A percentile compares a stretch with the other conserved stretches of the same genome.
These are phyloP conservation scores for Neoconidiobolus thromboides DNA, from an alignment of 371 early-diverging fungal genomes.

Conservation along the genomic window DNA sequence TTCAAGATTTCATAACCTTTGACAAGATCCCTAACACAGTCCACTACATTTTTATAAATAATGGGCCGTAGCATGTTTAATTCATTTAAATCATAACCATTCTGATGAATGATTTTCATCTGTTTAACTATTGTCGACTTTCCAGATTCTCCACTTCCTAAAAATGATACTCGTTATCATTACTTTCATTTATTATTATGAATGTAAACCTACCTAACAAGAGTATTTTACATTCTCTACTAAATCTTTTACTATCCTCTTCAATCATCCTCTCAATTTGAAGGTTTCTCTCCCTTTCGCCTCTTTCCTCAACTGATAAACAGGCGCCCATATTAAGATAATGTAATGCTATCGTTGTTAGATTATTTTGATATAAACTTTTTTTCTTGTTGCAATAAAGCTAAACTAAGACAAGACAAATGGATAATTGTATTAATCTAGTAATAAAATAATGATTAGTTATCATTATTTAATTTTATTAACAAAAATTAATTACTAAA, in stretches of 20 bases:
- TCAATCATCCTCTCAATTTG: constrained; percentile 39
- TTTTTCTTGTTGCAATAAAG: too few species aligned
- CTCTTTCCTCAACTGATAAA: constrained; percentile 41
- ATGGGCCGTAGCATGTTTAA: constrained; percentile 46
- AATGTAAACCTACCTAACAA: constrained; percentile 28
- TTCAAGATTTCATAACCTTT: constrained; percentile 33
- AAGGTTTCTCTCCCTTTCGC: constrained; percentile 26
- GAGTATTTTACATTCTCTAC: constrained; percentile 51
- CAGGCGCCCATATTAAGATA: constrained; percentile 31
- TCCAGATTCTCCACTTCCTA: constrained; percentile 79
- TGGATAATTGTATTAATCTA: too few species aligned
- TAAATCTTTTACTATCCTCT: constrained; percentile 26
- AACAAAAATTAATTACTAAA: too few species aligned
- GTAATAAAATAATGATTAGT: too few species aligned
- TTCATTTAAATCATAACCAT: constrained; percentile 66
- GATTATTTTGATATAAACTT: too few species aligned
- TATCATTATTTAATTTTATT: too few species aligned
- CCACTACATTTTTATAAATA: constrained; percentile 62
- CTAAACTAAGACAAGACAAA: too few species aligned
- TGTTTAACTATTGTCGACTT: constrained; percentile 86
- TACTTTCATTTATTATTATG: neutral
- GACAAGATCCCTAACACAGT: constrained; percentile 43
- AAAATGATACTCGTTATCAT: neutral
- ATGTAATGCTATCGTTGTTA: too few species aligned
- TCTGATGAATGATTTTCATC: constrained; percentile 83